Conservation (phyloP, 2,329 filamentous ascomycete genomes). For the Diaporthe sp. region DNA sequence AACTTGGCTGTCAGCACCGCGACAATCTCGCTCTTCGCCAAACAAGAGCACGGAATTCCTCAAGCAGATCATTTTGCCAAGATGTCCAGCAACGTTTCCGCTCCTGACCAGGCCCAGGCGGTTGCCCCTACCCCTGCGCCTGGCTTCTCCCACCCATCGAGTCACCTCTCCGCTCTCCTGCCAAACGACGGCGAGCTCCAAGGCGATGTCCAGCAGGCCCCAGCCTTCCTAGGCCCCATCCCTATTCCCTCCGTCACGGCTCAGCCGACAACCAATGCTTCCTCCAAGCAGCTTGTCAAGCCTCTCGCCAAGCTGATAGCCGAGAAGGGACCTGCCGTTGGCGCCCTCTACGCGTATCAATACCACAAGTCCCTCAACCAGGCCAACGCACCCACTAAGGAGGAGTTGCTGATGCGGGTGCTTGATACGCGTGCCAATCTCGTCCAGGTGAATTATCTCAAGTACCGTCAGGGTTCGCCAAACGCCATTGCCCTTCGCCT, state of each 20-base stretch:
- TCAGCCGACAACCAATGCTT: neutral
- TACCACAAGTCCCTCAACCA: neutral
- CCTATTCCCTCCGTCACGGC: neutral
- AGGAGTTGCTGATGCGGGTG: neutral
- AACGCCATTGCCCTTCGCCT: neutral
- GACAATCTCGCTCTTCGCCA: neutral
- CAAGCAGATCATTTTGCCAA: neutral
- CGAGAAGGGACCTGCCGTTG: neutral
- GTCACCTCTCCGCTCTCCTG: neutral
- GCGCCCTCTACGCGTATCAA: neutral
- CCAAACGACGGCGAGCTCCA: neutral
- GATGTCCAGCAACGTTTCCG: neutral
- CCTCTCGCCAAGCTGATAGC: neutral
- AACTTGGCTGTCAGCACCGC: neutral
- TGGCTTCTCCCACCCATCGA: neutral
- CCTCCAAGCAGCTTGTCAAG: neutral
- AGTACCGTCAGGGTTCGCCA: neutral
- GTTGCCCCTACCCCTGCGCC: neutral
- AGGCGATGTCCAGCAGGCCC: neutral
- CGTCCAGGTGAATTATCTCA: fast-evolving
- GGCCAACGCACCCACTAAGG: no score
- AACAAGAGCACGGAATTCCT: neutral
- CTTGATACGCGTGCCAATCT: fast-evolving
- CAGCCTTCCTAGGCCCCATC: neutral
- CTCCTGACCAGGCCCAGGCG: neutral